Percentiles rank a stretch among this genome's conserved stretches.
These are phyloP conservation scores for Mucuna pruriens DNA, from an alignment of 306 rosid species.

Conservation along the genomic window DNA sequence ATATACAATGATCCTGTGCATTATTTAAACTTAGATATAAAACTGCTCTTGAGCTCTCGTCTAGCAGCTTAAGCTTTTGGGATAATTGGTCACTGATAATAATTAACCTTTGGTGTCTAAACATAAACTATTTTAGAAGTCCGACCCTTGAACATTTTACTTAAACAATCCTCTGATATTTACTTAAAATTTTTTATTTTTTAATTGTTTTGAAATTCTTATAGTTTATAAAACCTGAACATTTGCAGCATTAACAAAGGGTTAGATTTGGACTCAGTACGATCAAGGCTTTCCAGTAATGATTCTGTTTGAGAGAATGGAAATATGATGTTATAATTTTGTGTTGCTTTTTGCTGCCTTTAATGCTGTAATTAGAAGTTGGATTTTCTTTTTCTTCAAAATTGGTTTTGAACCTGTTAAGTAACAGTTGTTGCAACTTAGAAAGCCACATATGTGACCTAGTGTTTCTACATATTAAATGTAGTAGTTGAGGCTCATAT, in stretches of 20 bases:
- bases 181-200: not conserved
- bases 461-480: not conserved
- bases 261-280: constrained; percentile 52
- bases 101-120: not conserved
- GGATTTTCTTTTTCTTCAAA: not conserved
- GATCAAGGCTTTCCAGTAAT: constrained; percentile 41
- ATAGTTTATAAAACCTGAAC: constrained; percentile 1
- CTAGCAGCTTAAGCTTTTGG: not conserved
- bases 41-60: not conserved
- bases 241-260: constrained; percentile 50
- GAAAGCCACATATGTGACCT: too few relatives aligned
- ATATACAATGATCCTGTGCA: not conserved
- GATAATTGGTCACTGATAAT: not conserved
- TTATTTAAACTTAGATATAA: not conserved
- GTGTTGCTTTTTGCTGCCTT: not conserved
- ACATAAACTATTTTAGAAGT: too few relatives aligned
- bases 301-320: not conserved
- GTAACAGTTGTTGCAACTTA: too few relatives aligned
- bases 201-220: constrained; percentile 1
- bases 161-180: not conserved
- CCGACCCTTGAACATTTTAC: not conserved
- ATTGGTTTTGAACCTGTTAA: not conserved
- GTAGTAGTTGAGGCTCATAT: not conserved
- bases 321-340: not conserved
- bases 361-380: not conserved